Conservation (phyloP, 228 moss, liverwort and hornwort species). For the Sphagnum magellanicum region DNA sequence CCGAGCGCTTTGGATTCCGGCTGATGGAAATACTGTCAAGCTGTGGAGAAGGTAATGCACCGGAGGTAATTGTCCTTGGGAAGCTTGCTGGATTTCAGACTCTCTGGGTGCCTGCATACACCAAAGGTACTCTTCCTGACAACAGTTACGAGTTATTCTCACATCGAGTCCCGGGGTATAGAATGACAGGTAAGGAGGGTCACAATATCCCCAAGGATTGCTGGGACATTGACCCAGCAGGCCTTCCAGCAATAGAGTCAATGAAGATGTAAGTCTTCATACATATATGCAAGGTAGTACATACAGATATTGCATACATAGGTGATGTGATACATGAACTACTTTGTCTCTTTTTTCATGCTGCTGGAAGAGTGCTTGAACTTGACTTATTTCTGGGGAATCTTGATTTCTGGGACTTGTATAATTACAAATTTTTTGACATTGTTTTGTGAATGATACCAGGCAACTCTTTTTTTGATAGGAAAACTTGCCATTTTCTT, state of each 20-base stretch:
- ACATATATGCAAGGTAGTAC: no score
- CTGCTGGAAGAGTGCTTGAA: no score
- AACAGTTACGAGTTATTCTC: slow-evolving; percentile 13
- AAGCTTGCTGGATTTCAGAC: slow-evolving; percentile 13
- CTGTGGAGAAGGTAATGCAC: not conserved
- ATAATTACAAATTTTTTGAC: no score
- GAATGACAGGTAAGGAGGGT: slow-evolving; percentile 13
- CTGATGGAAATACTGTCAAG: slow-evolving; percentile 14
- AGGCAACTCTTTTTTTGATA: no score
- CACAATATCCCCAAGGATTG: not conserved
- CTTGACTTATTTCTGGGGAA: no score
- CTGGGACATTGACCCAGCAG: slow-evolving; percentile 40
- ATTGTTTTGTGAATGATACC: no score
- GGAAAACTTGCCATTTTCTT: no score
- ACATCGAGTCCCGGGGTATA: slow-evolving; percentile 29
- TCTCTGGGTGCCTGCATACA: slow-evolving; percentile 2
- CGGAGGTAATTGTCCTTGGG: slow-evolving; percentile 15
- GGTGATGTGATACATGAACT: no score
- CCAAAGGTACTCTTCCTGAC: not conserved
- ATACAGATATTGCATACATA: no score
- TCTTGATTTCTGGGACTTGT: no score
- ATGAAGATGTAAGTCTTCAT: no score
- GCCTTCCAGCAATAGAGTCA: slow-evolving; percentile 2
- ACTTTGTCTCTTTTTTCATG: no score
- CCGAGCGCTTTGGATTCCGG: slow-evolving; percentile 4